A percentile compares a stretch with the other conserved stretches of the same genome.
phyloP scores from a whole-genome alignment of 2,329 filamentous ascomycete species.

The Hymenoscyphus linearis region DNA sequence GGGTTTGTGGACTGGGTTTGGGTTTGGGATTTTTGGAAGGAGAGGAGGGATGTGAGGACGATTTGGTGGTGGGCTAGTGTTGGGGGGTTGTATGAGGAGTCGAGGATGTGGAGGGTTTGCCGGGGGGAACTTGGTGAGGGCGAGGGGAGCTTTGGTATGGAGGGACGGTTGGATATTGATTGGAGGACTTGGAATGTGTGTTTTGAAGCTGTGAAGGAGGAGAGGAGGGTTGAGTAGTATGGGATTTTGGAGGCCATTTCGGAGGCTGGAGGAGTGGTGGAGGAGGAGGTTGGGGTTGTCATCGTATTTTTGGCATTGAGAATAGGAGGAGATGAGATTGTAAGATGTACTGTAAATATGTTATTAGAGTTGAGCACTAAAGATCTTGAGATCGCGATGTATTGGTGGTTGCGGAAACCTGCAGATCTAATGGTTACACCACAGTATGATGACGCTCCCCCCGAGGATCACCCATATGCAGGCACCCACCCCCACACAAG shows the following conservation, averaged over 20 bases:
- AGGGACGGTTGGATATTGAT: constrained; percentile 13
- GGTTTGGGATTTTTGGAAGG: constrained; percentile 8
- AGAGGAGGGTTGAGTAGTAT: constrained; percentile 20
- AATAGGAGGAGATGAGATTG: neutral
- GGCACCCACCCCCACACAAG: neutral
- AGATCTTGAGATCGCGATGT: too few species aligned
- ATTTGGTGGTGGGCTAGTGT: constrained; percentile 57
- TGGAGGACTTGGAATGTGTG: constrained; percentile 26
- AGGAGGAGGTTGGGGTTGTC: constrained; percentile 4
- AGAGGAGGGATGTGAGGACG: constrained; percentile 41
- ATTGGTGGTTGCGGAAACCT: too few species aligned
- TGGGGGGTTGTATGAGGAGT: constrained; percentile 66
- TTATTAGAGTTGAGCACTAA: too few species aligned
- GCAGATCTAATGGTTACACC: too few species aligned
- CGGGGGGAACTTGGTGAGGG: constrained; percentile 19
- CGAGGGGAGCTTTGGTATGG: constrained; percentile 1
- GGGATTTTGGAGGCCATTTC: constrained; percentile 19
- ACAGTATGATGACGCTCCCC: too few species aligned
- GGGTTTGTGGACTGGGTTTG: constrained; percentile 10
- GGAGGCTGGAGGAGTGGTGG: neutral
- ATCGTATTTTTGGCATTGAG: neutral
- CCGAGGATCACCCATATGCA: neutral
- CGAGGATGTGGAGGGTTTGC: constrained; percentile 50
- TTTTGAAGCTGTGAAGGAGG: constrained; percentile 24
- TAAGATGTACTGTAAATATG: too few species aligned